Base-by-base conservation (phyloP, 306 rosid species). In the Lathyrus tuberosus region DNA sequence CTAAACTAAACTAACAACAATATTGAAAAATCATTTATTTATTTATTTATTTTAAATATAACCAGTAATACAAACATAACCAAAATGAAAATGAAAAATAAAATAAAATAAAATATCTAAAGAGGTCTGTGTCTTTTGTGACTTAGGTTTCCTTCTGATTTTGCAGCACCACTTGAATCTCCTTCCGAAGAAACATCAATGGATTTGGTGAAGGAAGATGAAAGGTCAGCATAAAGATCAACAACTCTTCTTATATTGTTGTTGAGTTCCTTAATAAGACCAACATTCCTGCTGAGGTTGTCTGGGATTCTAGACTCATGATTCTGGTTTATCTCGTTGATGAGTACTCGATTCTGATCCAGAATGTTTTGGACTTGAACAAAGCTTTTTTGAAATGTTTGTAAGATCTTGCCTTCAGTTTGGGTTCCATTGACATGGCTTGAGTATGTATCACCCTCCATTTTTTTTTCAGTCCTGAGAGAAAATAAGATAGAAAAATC, bases 251-350 rank as follows among this genome's bases (percentile, higher is more conserved):
- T 85, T 47, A 94, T 88, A 60, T 94, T 94, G 89, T 84, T 88
- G 87, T 94, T 94, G 46, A 94, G 89, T 85, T 94, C 99, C 76
- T 84, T 81, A 63, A 94, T 94, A 56, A 94, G 83, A 26, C 91
- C 92, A 80, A 91, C 96, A 79, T 94, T 94, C 73, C 96, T 81
- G 85, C 81, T 88, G 12, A 94, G 85, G 65, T 94, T 91, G 84
- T 94, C 96, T 13, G 99, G 95, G 53, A 88, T 77, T 76, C 87
- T 94, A 18, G 99, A 94, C 76, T 94, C 99, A 3, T 94, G 99
- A 74, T 94, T 94, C 76, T 94, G 97, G 87, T 94, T 94, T 80
- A 94, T 94, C 87, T 94, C 92, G 51, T 84, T 94, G 81, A 94
- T 94, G 41, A 94, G 92, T 48, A 94, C 53, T 85, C 94, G 82